Evolutionary conservation across 1,284 basidiomycete genomes (phyloP).

Genomic region (Coriolopsis trogii): DNA sequence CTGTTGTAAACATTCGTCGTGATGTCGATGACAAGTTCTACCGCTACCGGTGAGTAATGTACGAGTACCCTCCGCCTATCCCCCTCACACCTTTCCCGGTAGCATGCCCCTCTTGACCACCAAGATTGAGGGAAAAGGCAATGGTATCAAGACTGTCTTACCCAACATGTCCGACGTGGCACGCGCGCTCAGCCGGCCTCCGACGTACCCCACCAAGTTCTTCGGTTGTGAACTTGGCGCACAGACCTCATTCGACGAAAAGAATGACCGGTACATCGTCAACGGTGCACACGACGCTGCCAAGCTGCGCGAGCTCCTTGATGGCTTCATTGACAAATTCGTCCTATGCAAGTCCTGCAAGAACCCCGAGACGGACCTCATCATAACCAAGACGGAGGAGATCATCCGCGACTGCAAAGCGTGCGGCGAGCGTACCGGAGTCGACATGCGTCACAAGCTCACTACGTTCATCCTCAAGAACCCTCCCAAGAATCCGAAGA

Average conservation of each 20-base stretch:
- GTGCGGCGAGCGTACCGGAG: constrained; percentile 88
- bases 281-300: constrained; percentile 95
- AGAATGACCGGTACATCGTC: constrained; percentile 98
- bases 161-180: constrained; percentile 99
- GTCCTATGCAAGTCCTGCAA: constrained; percentile 98
- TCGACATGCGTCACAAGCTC: constrained; percentile 98
- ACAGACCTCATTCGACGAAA: constrained; percentile 95
- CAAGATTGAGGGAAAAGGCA: constrained; percentile 99
- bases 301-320: constrained; percentile 94
- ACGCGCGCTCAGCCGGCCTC: constrained; percentile 92
- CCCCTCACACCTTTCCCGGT: constrained; percentile 7
- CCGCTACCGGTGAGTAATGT: constrained; percentile 70
- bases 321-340: constrained; percentile 97
- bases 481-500: constrained; percentile 88
- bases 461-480: constrained; percentile 98
- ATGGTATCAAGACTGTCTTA: constrained; percentile 99
- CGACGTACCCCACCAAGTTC: constrained; percentile 98
- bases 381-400: constrained; percentile 88
- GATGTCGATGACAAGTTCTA: constrained; percentile 97
- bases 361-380: constrained; percentile 98
- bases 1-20: constrained; percentile 95
- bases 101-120: constrained; percentile 95
- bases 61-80: not conserved
- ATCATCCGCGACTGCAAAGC: constrained; percentile 99
- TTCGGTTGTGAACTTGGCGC: constrained; percentile 99